phyloP scores from a whole-genome alignment of 2,329 filamentous ascomycete species.

The Sarocladium oryzae region DNA sequence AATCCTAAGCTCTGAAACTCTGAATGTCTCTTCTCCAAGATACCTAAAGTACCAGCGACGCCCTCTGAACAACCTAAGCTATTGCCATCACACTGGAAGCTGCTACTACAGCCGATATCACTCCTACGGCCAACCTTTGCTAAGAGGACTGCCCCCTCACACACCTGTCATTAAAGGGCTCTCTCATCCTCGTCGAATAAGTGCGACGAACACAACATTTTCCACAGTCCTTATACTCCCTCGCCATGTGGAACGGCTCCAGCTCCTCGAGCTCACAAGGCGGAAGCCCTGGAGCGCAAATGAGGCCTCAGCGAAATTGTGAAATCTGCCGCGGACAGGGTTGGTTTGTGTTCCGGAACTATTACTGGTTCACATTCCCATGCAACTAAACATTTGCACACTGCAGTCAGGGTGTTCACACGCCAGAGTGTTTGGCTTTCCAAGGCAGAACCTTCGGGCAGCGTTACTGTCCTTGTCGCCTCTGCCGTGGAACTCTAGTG shows the following conservation, averaged over 20 bases:
- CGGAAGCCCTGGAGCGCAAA: neutral
- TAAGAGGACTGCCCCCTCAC: neutral
- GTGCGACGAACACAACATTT: neutral
- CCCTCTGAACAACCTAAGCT: neutral
- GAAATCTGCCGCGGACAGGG: neutral
- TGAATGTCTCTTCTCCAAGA: neutral
- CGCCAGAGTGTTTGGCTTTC: neutral
- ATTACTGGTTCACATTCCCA: neutral
- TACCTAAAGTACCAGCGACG: neutral
- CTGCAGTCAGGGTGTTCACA: neutral
- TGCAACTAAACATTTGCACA: neutral
- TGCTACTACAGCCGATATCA: neutral
- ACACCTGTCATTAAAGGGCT: neutral
- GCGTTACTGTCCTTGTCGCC: neutral
- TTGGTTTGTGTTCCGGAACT: neutral
- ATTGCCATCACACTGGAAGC: neutral
- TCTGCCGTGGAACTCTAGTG: neutral
- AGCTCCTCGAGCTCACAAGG: neutral
- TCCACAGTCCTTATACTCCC: neutral
- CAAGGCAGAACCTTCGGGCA: neutral
- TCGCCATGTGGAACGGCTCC: neutral
- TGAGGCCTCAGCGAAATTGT: neutral
- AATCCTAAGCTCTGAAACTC: neutral
- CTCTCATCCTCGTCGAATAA: neutral
- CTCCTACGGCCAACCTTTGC: neutral